These are phyloP conservation scores for Backusella liffmaniae DNA, from an alignment of 192 early-diverging fungal genomes.

Conservation along the genomic window DNA sequence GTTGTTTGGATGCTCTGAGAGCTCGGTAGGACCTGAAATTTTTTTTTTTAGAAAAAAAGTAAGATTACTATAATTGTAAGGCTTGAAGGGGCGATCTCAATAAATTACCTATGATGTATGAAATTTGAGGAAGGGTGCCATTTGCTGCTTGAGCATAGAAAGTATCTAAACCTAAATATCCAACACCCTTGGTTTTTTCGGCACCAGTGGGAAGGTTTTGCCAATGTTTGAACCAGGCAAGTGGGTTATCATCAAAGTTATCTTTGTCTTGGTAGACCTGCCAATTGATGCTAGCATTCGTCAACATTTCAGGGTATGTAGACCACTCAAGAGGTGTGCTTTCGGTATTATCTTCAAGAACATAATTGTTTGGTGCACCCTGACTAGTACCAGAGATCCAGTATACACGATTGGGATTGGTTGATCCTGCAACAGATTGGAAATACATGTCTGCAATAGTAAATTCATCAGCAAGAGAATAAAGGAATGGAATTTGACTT, in stretches of 20 bases:
- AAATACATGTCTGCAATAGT: slow-evolving; percentile 27
- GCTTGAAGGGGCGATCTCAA: background rate
- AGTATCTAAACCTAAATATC: slow-evolving; percentile 24
- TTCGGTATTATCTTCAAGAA: slow-evolving; percentile 30
- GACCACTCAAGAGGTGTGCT: slow-evolving; percentile 8
- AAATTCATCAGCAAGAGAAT: slow-evolving; percentile 21
- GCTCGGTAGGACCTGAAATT: slow-evolving; percentile 4
- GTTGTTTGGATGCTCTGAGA: slow-evolving; percentile 25
- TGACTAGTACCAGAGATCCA: background rate
- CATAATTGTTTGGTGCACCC: slow-evolving; percentile 10
- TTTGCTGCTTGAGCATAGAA: slow-evolving; percentile 28
- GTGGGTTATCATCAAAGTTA: slow-evolving; percentile 33
- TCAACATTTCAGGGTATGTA: slow-evolving; percentile 24
- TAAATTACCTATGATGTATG: background rate
- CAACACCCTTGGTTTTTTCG: slow-evolving; percentile 28
- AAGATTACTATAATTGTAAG: background rate
- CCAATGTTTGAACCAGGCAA: slow-evolving; percentile 33
- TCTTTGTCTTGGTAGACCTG: slow-evolving; percentile 27
- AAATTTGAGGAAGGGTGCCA: slow-evolving; percentile 29
- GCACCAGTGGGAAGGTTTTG: slow-evolving; percentile 15
- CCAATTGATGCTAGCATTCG: slow-evolving; percentile 23
- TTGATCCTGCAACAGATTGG: slow-evolving; percentile 16
- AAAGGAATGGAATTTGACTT: slow-evolving; percentile 22
- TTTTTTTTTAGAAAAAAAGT: background rate
- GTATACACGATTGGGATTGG: slow-evolving; percentile 22